phyloP scores from a whole-genome alignment of 495 filamentous ascomycete genomes.

The Daldinia loculata region DNA sequence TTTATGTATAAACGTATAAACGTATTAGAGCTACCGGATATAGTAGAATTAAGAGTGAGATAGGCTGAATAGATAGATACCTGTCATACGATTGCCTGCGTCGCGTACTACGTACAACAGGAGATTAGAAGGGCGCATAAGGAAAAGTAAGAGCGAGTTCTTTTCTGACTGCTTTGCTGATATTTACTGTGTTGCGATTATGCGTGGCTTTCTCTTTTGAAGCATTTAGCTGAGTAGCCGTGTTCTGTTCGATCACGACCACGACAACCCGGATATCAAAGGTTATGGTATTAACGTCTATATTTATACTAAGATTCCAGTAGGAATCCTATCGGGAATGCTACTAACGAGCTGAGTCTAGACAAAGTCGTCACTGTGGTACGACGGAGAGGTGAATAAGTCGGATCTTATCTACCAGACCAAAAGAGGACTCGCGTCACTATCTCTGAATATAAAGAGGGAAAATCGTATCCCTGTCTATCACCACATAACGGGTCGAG shows the following conservation, averaged over 20 bases:
- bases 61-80: too few species aligned
- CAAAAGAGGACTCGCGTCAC: slow-evolving; percentile 36
- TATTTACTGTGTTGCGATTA: slow-evolving; percentile 18
- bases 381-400: slow-evolving; percentile 12
- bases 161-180: slow-evolving; percentile 17
- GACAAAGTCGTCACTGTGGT: slow-evolving; percentile 12
- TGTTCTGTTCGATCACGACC: too few species aligned
- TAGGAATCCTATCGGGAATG: slow-evolving; percentile 11
- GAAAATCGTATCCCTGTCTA: slow-evolving; percentile 25
- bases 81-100: slow-evolving; percentile 6
- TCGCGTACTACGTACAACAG: slow-evolving; percentile 25
- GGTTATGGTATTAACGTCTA: slow-evolving; percentile 28
- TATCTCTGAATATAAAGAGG: slow-evolving; percentile 24
- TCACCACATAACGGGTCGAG: slow-evolving; percentile 26
- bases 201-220: not conserved
- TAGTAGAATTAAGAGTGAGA: slow-evolving; percentile 1
- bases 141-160: slow-evolving; percentile 32
- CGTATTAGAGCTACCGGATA: not conserved
- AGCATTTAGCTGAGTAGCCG: not conserved
- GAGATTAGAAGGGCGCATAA: slow-evolving; percentile 14
- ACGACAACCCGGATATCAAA: not conserved
- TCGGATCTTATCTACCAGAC: slow-evolving; percentile 19
- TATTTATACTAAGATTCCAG: slow-evolving; percentile 28
- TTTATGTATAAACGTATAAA: not conserved
- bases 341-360: slow-evolving; percentile 17